A percentile compares a stretch with the other conserved stretches of the same genome.
Evolutionary conservation across 2,329 filamentous ascomycete species (phyloP).

Genomic region (Allantophomopsis cytisporea): DNA sequence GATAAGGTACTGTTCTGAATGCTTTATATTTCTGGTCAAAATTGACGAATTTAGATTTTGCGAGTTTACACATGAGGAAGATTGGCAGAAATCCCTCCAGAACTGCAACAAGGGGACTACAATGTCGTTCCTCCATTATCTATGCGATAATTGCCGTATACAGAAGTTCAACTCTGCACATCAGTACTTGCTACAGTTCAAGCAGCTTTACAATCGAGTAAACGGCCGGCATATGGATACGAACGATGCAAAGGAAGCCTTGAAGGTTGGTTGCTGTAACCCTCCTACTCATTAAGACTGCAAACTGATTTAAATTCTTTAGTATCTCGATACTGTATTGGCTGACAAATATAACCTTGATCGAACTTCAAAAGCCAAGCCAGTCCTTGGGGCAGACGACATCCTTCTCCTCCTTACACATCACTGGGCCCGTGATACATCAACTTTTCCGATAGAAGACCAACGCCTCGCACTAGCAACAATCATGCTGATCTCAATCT

Average conservation of each 20-base stretch:
- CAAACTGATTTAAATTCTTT: not conserved
- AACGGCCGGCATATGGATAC: conserved; percentile 8
- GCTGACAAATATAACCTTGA: not conserved
- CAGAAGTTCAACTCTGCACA: conserved; percentile 8
- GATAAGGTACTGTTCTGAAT: conserved; percentile 3
- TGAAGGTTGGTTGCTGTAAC: not conserved
- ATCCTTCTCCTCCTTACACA: conserved; percentile 7
- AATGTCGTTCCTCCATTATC: conserved; percentile 1
- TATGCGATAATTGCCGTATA: conserved; percentile 1
- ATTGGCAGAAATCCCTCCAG: conserved; percentile 1
- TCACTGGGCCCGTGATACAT: conserved; percentile 9
- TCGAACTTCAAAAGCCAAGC: conserved; percentile 1
- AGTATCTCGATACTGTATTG: conserved; percentile 1
- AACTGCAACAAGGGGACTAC: conserved; percentile 2
- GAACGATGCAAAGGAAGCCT: conserved; percentile 2
- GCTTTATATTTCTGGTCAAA: not conserved
- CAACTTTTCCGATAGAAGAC: conserved; percentile 10
- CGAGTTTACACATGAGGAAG: not conserved
- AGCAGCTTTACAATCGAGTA: conserved; percentile 9
- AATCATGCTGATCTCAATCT: conserved; percentile 8
- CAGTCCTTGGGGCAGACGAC: conserved; percentile 5
- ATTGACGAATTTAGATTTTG: conserved; percentile 3
- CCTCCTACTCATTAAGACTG: not conserved
- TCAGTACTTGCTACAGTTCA: conserved; percentile 11
- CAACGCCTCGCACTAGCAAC: conserved; percentile 4